Base-by-base conservation (phyloP, 148 eudicot genomes). In the Silene latifolia region DNA sequence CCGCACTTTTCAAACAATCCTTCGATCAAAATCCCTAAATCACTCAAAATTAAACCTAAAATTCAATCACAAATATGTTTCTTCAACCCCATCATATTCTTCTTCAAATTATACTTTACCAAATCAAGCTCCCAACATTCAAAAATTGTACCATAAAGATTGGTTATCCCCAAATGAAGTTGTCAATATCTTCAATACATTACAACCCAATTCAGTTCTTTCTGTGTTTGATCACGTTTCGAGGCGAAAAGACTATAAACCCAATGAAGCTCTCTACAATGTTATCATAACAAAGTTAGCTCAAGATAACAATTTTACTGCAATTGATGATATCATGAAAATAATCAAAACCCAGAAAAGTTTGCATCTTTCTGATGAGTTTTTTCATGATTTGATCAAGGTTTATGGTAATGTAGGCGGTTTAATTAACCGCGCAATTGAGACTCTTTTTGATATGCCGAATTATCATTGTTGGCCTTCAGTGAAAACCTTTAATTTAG, bases 361-460 rank as follows among this genome's bases (percentile, higher is more conserved):
- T 57, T 87, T 84, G 65, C 84, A 82, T 8, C 83, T 93, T 77
- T 88, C 94, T 24, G 98, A 93, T 48, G 86, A 42, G 21, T 88
- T 93, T 66, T 93, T 93, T 86, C 76, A 83, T 62, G 73, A 84
- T 67, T 82, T 91, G 12, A 86, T 91, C 63, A 91, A 81, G 84
- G 53, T 89, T 75, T 93, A 89, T 62, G 95, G 98, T 78, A 76
- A 86, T 82, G 76, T 78, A 1, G 95, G 89, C 2, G 92, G 97
- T 29, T 77, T 90, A 18, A 77, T 84, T 44, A 79, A 87, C 68
- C 70, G 80, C 57, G 95, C 86, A 11, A 76, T 93, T 27, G 86
- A 93, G 44, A 90, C 86, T 69, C 91, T 93, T 72, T 88, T 82
- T 21, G 80, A 82, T 73, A 91, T 93, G 97, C 97, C 97, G 1